Percentiles rank a stretch among this genome's conserved stretches.
These are phyloP conservation scores for Arabidopsis lyrata DNA, from an alignment of 441 rosid genomes.

Conservation along the genomic window DNA sequence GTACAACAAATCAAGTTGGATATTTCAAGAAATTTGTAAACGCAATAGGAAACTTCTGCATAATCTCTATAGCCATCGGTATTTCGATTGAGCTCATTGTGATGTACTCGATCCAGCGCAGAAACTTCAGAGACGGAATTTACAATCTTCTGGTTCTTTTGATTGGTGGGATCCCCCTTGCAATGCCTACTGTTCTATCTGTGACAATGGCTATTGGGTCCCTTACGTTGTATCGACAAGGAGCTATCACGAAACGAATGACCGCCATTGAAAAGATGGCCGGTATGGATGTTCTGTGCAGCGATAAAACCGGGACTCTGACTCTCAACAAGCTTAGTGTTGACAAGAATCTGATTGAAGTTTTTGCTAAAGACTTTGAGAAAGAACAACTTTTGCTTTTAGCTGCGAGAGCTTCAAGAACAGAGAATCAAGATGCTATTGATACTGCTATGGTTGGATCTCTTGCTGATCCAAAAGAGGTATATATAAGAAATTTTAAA, in stretches of 20 bases:
- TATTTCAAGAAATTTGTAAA: constrained; percentile 77
- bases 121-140: constrained; percentile 58
- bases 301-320: constrained; percentile 87
- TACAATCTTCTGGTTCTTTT: background rate
- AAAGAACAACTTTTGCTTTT: constrained; percentile 75
- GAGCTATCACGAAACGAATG: constrained; percentile 90
- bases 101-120: constrained; percentile 86
- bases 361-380: constrained; percentile 73
- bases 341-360: constrained; percentile 77
- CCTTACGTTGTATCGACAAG: constrained; percentile 74
- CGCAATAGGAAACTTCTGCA: constrained; percentile 86
- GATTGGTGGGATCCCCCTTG: background rate
- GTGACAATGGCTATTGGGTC: constrained; percentile 92
- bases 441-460: constrained; percentile 94
- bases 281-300: constrained; percentile 95
- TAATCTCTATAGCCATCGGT: constrained; percentile 78
- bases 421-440: constrained; percentile 92
- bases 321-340: constrained; percentile 87
- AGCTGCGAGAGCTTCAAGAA: constrained; percentile 91
- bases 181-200: constrained; percentile 77
- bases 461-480: constrained; percentile 95
- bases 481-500: constrained; percentile 13
- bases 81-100: constrained; percentile 74
- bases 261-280: constrained; percentile 96
- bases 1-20: constrained; percentile 57